Evolutionary conservation across 352 stramenopile species (phyloP), one percentile per base, ranked within the genome.

Genomic region (Phytophthora crassamura): DNA sequence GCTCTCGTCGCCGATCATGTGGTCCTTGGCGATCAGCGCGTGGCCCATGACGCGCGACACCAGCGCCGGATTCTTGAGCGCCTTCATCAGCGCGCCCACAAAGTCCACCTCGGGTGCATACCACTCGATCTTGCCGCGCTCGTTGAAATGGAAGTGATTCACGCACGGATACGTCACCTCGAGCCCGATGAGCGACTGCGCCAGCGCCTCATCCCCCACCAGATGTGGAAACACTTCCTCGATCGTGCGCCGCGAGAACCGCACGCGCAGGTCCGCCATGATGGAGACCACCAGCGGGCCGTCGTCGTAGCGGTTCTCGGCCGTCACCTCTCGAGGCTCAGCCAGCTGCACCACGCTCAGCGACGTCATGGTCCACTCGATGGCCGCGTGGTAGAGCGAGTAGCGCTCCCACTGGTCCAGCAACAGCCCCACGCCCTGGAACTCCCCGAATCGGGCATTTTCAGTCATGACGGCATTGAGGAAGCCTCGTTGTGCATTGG

Each of bases 401-500:
- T 90, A 88, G 38, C 75, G 76, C 40, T 86, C 59, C 79, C 82
- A 89, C 35, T 88, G 80, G 42, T 68, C 54, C 33, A 89, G 9
- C 14, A 87, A 35, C 52, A 80, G 66, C 12, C 70, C 42, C 5
- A 82, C 60, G 15, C 79, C 78, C 8, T 56, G 25, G 47, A 82
- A 74, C 15, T 80, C 67, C 5, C 78, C 77, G 47, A 90, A 88
- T 7, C 60, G 58, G 34, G 88, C 68, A 48, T 69, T 52, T 4
- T 69, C 65, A 16, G 70, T 68, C 65, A 86, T 72, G 8, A 74
- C 51, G 0, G 81, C 69, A 40, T 67, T 42, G 11, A 88, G 33
- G 34, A 88, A 88, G 0, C 49, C 59, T 20, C 68, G 14, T 20
- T 88, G 77, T 3, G 55, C 34, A 6, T 34, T 66, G 25, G 56